phyloP scores from a whole-genome alignment of 495 filamentous ascomycete species.

The Hypoxylon subgilvum region DNA sequence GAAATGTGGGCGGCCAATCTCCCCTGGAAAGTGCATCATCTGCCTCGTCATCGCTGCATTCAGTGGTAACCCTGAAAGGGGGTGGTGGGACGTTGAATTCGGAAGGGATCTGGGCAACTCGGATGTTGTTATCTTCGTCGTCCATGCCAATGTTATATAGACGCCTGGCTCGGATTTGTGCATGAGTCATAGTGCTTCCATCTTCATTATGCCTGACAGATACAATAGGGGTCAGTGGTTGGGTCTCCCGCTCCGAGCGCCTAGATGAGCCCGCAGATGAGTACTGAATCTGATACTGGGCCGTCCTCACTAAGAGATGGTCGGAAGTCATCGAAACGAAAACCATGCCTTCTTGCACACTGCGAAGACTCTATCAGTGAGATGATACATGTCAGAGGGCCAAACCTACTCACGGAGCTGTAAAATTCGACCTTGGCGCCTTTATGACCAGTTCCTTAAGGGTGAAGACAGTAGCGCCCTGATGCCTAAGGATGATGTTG shows the following conservation, averaged over 20 bases:
- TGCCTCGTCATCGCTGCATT: slow-evolving; percentile 60
- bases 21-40: slow-evolving; percentile 41
- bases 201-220: slow-evolving; percentile 56
- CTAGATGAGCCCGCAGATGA: slow-evolving; percentile 37
- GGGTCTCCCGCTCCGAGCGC: slow-evolving; percentile 32
- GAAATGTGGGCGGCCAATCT: slow-evolving; percentile 50
- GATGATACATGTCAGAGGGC: slow-evolving; percentile 1
- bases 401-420: slow-evolving; percentile 75
- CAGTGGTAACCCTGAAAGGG: slow-evolving; percentile 56
- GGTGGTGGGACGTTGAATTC: slow-evolving; percentile 53
- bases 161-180: slow-evolving; percentile 48
- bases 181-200: slow-evolving; percentile 47
- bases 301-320: slow-evolving; percentile 74
- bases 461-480: slow-evolving; percentile 76
- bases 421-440: slow-evolving; percentile 79
- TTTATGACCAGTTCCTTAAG: slow-evolving; percentile 87
- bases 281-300: slow-evolving; percentile 78
- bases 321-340: slow-evolving; percentile 85
- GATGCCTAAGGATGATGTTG: slow-evolving; percentile 83
- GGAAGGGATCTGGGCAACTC: slow-evolving; percentile 57
- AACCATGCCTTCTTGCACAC: slow-evolving; percentile 91
- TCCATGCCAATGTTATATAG: slow-evolving; percentile 54
- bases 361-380: slow-evolving; percentile 46
- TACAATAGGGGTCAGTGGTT: slow-evolving; percentile 45
- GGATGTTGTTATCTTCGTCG: slow-evolving; percentile 58